Evolutionary conservation across 2,329 filamentous ascomycete species (phyloP).

Genomic region (Cordyceps farinosa): DNA sequence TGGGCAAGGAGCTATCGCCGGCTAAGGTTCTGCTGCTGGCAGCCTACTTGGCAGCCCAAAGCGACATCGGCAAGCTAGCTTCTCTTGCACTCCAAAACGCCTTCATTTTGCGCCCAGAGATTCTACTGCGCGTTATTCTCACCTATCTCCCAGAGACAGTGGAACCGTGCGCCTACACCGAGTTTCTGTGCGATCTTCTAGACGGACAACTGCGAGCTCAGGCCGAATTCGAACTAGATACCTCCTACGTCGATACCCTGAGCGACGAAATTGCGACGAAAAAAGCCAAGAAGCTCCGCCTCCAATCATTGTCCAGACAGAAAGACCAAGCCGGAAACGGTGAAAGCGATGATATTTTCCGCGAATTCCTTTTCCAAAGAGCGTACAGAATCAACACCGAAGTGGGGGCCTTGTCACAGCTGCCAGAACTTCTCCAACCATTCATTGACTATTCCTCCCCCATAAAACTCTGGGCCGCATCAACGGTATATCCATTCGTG

Average conservation of each 20-base stretch:
- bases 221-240: slow-evolving; percentile 48
- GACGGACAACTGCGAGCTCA: slow-evolving; percentile 40
- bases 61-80: slow-evolving; percentile 61
- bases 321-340: slow-evolving; percentile 40
- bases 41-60: slow-evolving; percentile 63
- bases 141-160: slow-evolving; percentile 73
- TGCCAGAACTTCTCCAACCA: slow-evolving; percentile 64
- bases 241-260: slow-evolving; percentile 52
- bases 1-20: slow-evolving; percentile 47
- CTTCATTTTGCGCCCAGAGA: slow-evolving; percentile 57
- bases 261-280: slow-evolving; percentile 62
- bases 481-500: slow-evolving; percentile 64
- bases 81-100: slow-evolving; percentile 55
- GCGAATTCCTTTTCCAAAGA: slow-evolving; percentile 64
- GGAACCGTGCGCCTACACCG: slow-evolving; percentile 59
- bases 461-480: slow-evolving; percentile 66
- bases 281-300: slow-evolving; percentile 58
- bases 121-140: slow-evolving; percentile 69
- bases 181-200: slow-evolving; percentile 57
- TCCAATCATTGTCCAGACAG: slow-evolving; percentile 54
- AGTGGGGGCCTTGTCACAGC: slow-evolving; percentile 66
- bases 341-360: slow-evolving; percentile 52
- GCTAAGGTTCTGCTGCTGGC: slow-evolving; percentile 71
- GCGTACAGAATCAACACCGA: slow-evolving; percentile 67
- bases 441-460: slow-evolving; percentile 61